Evolutionary conservation across 192 early-diverging fungal genomes (phyloP), one percentile per base, ranked within the genome.

Genomic region (Phycomyces nitens): DNA sequence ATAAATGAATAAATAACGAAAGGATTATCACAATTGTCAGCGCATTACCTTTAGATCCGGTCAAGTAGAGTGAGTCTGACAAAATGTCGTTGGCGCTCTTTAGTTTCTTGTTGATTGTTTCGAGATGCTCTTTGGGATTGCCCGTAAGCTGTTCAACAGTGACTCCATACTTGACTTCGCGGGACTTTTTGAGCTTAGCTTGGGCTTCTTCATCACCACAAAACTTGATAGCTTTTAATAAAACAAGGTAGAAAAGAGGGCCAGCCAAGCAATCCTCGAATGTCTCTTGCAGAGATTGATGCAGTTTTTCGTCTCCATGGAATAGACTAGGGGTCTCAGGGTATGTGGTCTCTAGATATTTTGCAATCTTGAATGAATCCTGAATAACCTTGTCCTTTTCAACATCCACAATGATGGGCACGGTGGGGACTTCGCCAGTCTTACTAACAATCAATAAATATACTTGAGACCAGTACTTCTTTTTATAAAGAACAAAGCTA

Each of bases 351-450:
- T 88, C 86, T 6, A 88, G 69, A 53, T 83, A 86, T 18, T 77
- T 62, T 2, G 84, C 84, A 61, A 88, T 88, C 0, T 70, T 58
- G 58, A 73, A 77, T 9, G 83, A 84, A 38, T 84, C 86, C 22
- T 64, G 66, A 15, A 83, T 47, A 11, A 65, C 69, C 27, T 68
- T 52, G n/a, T 68, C 34, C 18, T 72, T 66, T 0, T 66, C 26
- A 5, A 69, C 60, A 42, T 67, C 65, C 11, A 39, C 58, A 20
- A 80, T 65, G 1, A 74, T 69, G 12, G 79, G 79, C 1, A 75
- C 79, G 12, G 79, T 80, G 1, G 79, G 70, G 10, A 51, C 23
- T 34, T 51, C 18, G 29, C 69, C 58, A 53, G 22, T 55, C 50
- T 71, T 41, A 22, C 52, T 60, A 6, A 26, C 51, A 29, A 34